phyloP scores from a whole-genome alignment of 192 early-diverging fungal genomes.

The Powellomyces hirtus region DNA sequence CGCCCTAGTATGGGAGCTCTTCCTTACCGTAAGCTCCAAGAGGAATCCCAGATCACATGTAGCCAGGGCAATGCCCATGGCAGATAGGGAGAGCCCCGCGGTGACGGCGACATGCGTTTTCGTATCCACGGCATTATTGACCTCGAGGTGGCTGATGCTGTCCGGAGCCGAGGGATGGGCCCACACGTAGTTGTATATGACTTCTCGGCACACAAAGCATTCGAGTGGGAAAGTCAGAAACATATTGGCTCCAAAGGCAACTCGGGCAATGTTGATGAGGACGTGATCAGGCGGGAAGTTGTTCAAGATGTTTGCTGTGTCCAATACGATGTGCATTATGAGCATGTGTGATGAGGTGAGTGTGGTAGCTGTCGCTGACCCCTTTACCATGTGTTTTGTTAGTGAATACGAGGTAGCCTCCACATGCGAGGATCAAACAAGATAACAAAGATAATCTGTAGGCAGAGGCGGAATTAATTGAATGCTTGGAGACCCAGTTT shows the following conservation, averaged over 20 bases:
- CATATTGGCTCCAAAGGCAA: constrained; percentile 92
- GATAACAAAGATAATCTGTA: constrained; percentile 59
- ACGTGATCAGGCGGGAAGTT: constrained; percentile 78
- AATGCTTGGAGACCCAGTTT: neutral
- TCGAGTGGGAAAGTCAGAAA: constrained; percentile 91
- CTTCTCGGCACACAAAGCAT: constrained; percentile 85
- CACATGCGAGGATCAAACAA: constrained; percentile 69
- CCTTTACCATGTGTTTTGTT: constrained; percentile 70
- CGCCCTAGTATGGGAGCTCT: no score
- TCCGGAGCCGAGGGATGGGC: constrained; percentile 1
- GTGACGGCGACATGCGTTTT: constrained; percentile 70
- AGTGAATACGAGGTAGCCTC: constrained; percentile 78
- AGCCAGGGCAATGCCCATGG: constrained; percentile 68
- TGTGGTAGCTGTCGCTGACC: neutral
- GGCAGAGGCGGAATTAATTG: neutral
- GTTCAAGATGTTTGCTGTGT: constrained; percentile 78
- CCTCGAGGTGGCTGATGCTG: neutral
- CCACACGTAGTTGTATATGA: constrained; percentile 26
- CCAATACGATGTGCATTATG: neutral
- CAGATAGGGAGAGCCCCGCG: constrained; percentile 55
- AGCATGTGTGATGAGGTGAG: neutral
- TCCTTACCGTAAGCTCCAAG: constrained; percentile 72
- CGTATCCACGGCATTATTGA: constrained; percentile 12
- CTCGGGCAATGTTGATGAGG: constrained; percentile 82
- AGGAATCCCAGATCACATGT: constrained; percentile 83